Percentiles rank a stretch among this genome's conserved stretches.
Conservation (phyloP, 2,329 filamentous ascomycete species). For the Ophiostoma ulmi region DNA sequence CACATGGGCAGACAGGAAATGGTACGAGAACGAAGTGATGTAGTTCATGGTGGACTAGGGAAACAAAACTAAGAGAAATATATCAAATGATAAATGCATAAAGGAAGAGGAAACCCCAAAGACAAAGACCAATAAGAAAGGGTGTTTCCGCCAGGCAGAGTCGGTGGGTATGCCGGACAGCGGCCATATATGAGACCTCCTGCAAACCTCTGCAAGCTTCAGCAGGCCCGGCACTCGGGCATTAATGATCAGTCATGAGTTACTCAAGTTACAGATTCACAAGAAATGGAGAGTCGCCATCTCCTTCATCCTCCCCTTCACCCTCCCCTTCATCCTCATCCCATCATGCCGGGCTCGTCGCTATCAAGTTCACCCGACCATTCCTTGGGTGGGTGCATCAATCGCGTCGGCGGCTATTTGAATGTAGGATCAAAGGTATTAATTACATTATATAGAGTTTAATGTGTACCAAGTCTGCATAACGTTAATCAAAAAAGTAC, state of each 20-base stretch:
- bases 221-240: too few species aligned
- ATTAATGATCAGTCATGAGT: too few species aligned
- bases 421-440: too few species aligned
- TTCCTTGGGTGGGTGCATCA: not conserved
- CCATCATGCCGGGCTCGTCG: not conserved
- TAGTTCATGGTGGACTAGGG: not conserved
- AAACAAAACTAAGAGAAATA: not conserved
- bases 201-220: too few species aligned
- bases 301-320: too few species aligned
- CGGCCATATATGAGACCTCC: not conserved
- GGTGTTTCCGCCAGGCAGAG: not conserved
- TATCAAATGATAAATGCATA: not conserved
- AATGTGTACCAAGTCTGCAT: not conserved
- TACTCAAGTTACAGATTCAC: too few species aligned
- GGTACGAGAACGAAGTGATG: too few species aligned
- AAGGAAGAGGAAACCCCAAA: not conserved
- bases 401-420: not conserved
- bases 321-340: too few species aligned
- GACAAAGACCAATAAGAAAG: not conserved
- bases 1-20: too few species aligned
- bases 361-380: not conserved
- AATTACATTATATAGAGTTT: too few species aligned
- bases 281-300: too few species aligned
- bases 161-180: not conserved
- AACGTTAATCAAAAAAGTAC: not conserved